These are phyloP conservation scores for Leishmania braziliensis DNA, from an alignment of 208 protist genomes.

Conservation along the genomic window DNA sequence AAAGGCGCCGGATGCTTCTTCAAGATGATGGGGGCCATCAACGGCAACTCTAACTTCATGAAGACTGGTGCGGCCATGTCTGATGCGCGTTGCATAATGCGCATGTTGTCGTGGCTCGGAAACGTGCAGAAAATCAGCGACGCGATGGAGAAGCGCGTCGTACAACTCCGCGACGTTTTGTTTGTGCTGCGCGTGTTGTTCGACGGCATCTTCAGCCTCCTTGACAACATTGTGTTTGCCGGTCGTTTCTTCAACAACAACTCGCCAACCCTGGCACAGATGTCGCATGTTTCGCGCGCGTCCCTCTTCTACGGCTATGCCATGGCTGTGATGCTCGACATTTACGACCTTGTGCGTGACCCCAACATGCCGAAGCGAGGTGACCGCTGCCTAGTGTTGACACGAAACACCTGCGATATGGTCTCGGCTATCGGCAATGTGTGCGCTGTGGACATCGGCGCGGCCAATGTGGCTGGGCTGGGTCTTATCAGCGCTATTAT, in stretches of 20 bases:
- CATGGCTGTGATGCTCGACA: conserved; percentile 51
- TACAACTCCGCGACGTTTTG: conserved; percentile 57
- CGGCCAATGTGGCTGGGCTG: conserved; percentile 40
- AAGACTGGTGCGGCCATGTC: conserved; percentile 64
- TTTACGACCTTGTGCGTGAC: conserved; percentile 61
- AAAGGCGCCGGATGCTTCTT: conserved; percentile 74
- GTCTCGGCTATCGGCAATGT: conserved; percentile 65
- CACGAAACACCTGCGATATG: conserved; percentile 77
- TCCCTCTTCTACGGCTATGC: conserved; percentile 77
- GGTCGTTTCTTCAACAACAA: conserved; percentile 48
- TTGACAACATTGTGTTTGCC: conserved; percentile 81
- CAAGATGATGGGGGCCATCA: conserved; percentile 54
- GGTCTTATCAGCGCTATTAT: conserved; percentile 72
- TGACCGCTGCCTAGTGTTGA: conserved; percentile 47
- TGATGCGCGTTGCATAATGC: conserved; percentile 69
- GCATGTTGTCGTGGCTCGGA: conserved; percentile 65
- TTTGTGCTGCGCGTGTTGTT: conserved; percentile 66
- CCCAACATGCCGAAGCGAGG: conserved; percentile 35
- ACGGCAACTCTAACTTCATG: conserved; percentile 42
- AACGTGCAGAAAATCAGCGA: conserved; percentile 68
- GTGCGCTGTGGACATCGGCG: conserved; percentile 46
- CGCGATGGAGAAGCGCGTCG: conserved; percentile 49
- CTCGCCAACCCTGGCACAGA: conserved; percentile 26
- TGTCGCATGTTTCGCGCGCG: conserved; percentile 46
- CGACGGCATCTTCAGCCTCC: conserved; percentile 76